Percentiles rank a stretch among this genome's conserved stretches.
Conservation (phyloP, 2,329 filamentous ascomycete species). For the Colletotrichum sp. region DNA sequence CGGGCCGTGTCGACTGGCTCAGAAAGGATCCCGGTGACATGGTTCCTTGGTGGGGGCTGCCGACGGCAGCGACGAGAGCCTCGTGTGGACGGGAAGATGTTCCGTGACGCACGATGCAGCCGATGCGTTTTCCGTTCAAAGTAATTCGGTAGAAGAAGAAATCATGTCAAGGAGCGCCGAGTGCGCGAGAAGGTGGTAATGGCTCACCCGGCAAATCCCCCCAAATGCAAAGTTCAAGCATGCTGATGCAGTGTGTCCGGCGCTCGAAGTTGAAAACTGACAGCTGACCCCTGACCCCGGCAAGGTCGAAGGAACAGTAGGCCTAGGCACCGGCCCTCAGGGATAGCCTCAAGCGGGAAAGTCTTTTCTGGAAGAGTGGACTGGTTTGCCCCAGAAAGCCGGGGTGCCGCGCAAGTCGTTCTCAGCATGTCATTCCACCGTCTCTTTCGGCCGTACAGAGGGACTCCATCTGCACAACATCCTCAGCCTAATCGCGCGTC, state of each 20-base stretch:
- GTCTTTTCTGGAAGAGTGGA: neutral
- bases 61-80: neutral
- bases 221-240: neutral
- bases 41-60: neutral
- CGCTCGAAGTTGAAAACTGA: constrained; percentile 14
- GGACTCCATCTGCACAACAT: constrained; percentile 17
- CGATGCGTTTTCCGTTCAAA: neutral
- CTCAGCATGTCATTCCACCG: neutral
- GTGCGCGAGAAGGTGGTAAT: neutral
- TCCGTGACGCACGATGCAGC: neutral
- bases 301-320: neutral
- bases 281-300: neutral
- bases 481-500: neutral
- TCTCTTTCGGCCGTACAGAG: neutral
- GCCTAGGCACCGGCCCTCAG: neutral
- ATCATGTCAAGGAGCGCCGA: neutral
- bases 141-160: neutral
- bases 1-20: neutral
- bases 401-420: constrained; percentile 1
- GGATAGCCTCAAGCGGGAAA: neutral
- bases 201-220: neutral
- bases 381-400: neutral
- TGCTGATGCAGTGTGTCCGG: neutral
- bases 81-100: neutral
- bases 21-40: neutral